Percentiles rank a stretch among this genome's conserved stretches.
phyloP scores from a whole-genome alignment of 2,329 filamentous ascomycete species.

The Diaporthe longicolla region DNA sequence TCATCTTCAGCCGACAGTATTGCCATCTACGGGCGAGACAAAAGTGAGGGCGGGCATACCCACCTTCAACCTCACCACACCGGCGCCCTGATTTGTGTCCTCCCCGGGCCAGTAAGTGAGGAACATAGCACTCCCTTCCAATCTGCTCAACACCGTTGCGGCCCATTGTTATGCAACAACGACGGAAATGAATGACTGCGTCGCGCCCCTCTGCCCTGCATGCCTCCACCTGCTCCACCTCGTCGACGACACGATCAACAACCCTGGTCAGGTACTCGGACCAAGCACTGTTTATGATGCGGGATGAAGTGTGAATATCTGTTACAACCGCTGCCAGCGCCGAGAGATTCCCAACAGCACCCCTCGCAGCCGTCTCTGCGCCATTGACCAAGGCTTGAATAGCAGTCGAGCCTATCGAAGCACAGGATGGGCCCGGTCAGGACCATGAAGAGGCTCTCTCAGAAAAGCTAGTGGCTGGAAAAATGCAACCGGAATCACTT shows the following conservation, averaged over 20 bases:
- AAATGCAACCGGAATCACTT: neutral
- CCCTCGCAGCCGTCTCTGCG: neutral
- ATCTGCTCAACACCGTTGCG: neutral
- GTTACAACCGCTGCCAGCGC: neutral
- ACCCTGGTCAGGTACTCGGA: neutral
- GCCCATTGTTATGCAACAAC: too few relatives aligned
- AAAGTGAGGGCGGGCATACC: too few relatives aligned
- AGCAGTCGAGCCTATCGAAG: neutral
- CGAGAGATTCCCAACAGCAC: neutral
- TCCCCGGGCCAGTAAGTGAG: neutral
- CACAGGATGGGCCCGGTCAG: neutral
- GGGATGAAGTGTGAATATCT: too few relatives aligned
- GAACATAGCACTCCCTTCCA: neutral
- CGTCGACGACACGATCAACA: neutral
- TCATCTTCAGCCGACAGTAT: neutral
- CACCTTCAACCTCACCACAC: too few relatives aligned
- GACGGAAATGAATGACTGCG: neutral
- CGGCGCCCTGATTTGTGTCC: too few relatives aligned
- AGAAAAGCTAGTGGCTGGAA: neutral
- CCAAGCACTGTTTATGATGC: neutral
- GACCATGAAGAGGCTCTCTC: neutral
- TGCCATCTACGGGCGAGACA: neutral
- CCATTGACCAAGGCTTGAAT: neutral
- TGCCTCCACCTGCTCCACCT: neutral
- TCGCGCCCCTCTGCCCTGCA: neutral